Evolutionary conservation across 75 land plant genomes (phyloP).

Genomic region (Selaginella tamariscina): DNA sequence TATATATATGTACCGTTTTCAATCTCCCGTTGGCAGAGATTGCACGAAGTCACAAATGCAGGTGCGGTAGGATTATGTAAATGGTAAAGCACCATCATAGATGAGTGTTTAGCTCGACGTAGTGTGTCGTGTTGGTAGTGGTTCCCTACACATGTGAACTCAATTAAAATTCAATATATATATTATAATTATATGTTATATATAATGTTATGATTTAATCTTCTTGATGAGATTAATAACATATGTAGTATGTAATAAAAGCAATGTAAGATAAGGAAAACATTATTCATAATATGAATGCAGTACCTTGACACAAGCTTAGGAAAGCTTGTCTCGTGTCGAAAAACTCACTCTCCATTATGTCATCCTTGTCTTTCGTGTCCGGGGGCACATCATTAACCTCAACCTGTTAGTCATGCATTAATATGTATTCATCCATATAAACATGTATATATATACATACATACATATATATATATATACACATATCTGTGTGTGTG

Average conservation of each 20-base stretch:
- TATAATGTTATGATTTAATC: no score
- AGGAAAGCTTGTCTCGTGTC: constrained; percentile 96
- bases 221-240: no score
- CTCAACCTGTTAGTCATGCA: constrained; percentile 42
- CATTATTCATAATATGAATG: no score
- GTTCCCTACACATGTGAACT: no score
- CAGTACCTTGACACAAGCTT: constrained; percentile 78
- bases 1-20: no score
- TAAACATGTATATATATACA: no score
- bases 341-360: constrained; percentile 92
- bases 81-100: constrained; percentile 99
- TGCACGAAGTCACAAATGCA: constrained; percentile 89
- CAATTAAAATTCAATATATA: no score
- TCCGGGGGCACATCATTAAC: constrained; percentile 51
- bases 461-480: no score
- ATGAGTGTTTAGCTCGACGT: constrained; percentile 95
- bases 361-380: constrained; percentile 90
- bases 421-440: not conserved
- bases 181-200: no score
- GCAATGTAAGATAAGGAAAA: no score
- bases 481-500: no score
- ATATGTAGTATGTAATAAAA: no score
- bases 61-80: constrained; percentile 98
- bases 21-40: constrained; percentile 67
- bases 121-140: constrained; percentile 99